Conservation (phyloP, 1,139 yeast species). For the Suhomyces bokatorum region DNA sequence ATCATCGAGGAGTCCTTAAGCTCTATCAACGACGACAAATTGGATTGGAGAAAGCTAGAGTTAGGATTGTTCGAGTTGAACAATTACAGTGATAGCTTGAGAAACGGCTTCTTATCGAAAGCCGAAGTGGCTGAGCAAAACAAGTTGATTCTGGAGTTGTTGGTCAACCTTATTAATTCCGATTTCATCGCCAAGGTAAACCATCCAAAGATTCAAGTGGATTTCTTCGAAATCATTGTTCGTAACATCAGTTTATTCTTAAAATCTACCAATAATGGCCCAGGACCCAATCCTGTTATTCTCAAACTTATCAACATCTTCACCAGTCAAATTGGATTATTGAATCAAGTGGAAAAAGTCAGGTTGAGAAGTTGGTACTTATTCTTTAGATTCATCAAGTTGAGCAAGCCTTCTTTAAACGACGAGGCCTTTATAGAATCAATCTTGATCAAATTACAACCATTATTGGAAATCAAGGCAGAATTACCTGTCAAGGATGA, state of each 20-base stretch:
- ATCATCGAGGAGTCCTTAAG: conserved; percentile 65
- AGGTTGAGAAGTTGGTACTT: conserved; percentile 88
- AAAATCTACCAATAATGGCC: conserved; percentile 39
- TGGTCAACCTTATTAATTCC: conserved; percentile 65
- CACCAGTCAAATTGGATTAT: conserved; percentile 78
- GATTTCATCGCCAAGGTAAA: conserved; percentile 50
- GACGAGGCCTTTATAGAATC: conserved; percentile 38
- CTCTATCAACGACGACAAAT: conserved; percentile 21
- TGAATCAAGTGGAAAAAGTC: conserved; percentile 69
- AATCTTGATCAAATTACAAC: conserved; percentile 43
- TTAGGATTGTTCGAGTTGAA: conserved; percentile 81
- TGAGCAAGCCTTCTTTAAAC: conserved; percentile 62
- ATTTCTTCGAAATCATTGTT: conserved; percentile 80
- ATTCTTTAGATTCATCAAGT: conserved; percentile 77
- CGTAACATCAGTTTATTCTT: conserved; percentile 69
- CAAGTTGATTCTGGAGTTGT: conserved; percentile 56
- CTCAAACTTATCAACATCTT: conserved; percentile 72
- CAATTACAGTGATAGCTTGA: conserved; percentile 75
- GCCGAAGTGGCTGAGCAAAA: conserved; percentile 55
- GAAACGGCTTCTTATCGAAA: conserved; percentile 70
- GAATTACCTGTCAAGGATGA: conserved; percentile 53
- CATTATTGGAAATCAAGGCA: conserved; percentile 62
- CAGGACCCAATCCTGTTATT: conserved; percentile 34
- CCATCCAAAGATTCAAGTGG: conserved; percentile 78
- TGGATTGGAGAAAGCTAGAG: conserved; percentile 80